Evolutionary conservation across 2,329 filamentous ascomycete species (phyloP).

Genomic region (Cladophialophora psammophila): DNA sequence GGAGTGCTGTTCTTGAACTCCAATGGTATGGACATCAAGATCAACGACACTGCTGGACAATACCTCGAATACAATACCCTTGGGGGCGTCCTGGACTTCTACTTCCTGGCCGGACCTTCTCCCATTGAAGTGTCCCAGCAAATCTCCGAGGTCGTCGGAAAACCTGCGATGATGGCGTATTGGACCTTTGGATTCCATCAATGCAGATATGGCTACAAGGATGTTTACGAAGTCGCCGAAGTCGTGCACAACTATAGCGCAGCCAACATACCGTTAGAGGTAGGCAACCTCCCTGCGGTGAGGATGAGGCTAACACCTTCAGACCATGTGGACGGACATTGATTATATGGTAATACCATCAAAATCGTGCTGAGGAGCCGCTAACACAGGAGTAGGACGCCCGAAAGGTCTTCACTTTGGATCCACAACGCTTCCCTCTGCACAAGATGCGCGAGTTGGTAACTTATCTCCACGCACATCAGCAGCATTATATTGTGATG

Average conservation of each 20-base stretch:
- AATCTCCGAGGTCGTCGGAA: conserved; percentile 64
- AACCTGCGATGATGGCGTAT: conserved; percentile 69
- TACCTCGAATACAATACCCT: conserved; percentile 82
- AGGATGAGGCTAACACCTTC: not conserved
- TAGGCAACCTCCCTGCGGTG: conserved; percentile 1
- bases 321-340: conserved; percentile 53
- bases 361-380: conserved; percentile 23
- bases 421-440: conserved; percentile 48
- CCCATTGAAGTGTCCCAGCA: conserved; percentile 66
- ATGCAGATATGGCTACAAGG: conserved; percentile 69
- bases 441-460: conserved; percentile 68
- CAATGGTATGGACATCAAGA: conserved; percentile 79
- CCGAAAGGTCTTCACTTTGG: conserved; percentile 48
- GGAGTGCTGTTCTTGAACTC: conserved; percentile 75
- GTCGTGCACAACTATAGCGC: conserved; percentile 53
- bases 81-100: conserved; percentile 77
- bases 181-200: conserved; percentile 70
- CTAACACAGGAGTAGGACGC: conserved; percentile 14
- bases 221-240: conserved; percentile 55
- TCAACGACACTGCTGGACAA: conserved; percentile 69
- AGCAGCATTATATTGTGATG: conserved; percentile 79
- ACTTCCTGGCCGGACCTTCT: conserved; percentile 67
- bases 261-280: conserved; percentile 49
- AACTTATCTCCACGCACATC: conserved; percentile 68
- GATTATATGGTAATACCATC: conserved; percentile 28